Conservation (phyloP, 768 basidiomycete species). For the Boletus sensibilis region DNA sequence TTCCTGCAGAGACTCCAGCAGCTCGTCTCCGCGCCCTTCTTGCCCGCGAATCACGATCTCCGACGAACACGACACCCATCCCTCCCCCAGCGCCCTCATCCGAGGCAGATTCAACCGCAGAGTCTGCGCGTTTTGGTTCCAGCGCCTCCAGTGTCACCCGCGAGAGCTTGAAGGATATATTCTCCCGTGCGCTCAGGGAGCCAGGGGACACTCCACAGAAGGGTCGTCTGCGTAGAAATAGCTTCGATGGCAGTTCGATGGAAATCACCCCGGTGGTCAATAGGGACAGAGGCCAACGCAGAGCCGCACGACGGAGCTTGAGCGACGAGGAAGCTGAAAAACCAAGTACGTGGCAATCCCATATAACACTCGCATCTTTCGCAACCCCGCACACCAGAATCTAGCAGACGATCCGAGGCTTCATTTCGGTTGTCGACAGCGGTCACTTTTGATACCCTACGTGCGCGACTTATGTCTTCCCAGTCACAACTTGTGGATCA, state of each 20-base stretch:
- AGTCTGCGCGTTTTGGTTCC: conserved; percentile 19
- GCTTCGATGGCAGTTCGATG: conserved; percentile 58
- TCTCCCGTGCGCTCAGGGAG: conserved; percentile 63
- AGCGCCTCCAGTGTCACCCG: conserved; percentile 48
- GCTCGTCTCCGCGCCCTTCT: conserved; percentile 64
- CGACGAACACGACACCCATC: conserved; percentile 29
- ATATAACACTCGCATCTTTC: conserved; percentile 8
- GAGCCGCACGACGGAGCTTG: conserved; percentile 55
- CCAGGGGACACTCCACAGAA: conserved; percentile 66
- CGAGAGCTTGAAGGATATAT: conserved; percentile 61
- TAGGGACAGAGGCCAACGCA: conserved; percentile 42
- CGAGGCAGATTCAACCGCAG: conserved; percentile 25
- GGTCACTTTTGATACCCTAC: conserved; percentile 45
- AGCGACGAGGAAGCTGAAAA: conserved; percentile 70
- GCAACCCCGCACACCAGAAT: conserved; percentile 19
- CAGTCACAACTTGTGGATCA: conserved; percentile 40
- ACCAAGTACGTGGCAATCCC: conserved; percentile 42
- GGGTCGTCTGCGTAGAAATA: conserved; percentile 49
- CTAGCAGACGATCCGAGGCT: conserved; percentile 27
- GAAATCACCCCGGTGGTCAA: conserved; percentile 50
- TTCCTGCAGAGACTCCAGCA: conserved; percentile 48
- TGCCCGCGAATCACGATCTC: conserved; percentile 46
- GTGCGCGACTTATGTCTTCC: conserved; percentile 43
- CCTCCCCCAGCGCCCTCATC: conserved; percentile 27
- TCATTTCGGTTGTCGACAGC: conserved; percentile 47